These are phyloP conservation scores for Pythium rishiriense DNA, from an alignment of 352 stramenopile genomes.

Conservation along the genomic window DNA sequence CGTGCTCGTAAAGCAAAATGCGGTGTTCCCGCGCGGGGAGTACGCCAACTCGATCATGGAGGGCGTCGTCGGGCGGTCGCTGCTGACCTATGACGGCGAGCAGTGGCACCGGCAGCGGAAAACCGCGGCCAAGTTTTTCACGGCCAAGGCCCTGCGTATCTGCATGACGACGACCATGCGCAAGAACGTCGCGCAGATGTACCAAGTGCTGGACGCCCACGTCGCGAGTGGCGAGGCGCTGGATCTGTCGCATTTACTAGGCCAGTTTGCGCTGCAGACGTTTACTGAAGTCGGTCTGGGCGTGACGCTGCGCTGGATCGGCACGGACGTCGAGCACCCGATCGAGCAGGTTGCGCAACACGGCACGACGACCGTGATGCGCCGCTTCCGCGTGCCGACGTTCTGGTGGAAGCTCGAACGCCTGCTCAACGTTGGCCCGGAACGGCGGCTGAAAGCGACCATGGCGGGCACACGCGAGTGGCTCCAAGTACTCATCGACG, in stretches of 20 bases:
- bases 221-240: neutral
- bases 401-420: constrained; percentile 56
- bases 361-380: constrained; percentile 30
- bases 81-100: too few relatives aligned
- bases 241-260: neutral
- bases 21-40: neutral
- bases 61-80: neutral
- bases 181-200: too few relatives aligned
- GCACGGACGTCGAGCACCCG: constrained; percentile 30
- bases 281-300: neutral
- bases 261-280: neutral
- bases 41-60: neutral
- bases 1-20: constrained; percentile 9
- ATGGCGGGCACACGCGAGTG: constrained; percentile 38
- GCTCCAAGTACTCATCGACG: constrained; percentile 40
- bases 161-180: too few relatives aligned
- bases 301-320: constrained; percentile 32
- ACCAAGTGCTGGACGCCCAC: too few relatives aligned
- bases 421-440: constrained; percentile 38
- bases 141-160: too few relatives aligned
- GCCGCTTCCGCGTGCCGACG: constrained; percentile 49
- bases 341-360: constrained; percentile 46
- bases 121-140: neutral
- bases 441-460: constrained; percentile 32
- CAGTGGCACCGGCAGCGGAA: neutral